Conservation (phyloP, 228 moss, liverwort and hornwort genomes). For the Sphagnum fallax region DNA sequence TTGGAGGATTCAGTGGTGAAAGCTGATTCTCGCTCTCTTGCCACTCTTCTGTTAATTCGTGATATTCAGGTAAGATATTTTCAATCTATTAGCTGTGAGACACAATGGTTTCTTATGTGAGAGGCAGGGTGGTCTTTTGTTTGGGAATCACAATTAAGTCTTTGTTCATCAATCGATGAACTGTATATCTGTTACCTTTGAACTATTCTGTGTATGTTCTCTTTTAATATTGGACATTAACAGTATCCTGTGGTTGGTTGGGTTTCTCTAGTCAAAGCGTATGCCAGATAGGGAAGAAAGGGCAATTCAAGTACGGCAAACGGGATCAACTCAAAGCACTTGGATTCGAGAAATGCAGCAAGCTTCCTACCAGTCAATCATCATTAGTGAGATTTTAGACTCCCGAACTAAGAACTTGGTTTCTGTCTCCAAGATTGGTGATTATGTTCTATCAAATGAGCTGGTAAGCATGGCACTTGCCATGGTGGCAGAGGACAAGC, state of each 20-base stretch:
- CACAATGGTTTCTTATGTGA: neutral
- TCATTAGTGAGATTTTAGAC: constrained; percentile 56
- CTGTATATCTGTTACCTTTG: too few relatives aligned
- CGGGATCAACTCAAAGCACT: constrained; percentile 17
- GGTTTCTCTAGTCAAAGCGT: constrained; percentile 23
- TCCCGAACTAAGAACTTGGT: constrained; percentile 48
- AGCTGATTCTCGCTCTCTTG: constrained; percentile 44
- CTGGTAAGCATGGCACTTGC: constrained; percentile 55
- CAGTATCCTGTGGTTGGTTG: neutral
- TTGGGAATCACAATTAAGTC: too few relatives aligned
- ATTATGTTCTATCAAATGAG: constrained; percentile 56
- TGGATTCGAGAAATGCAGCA: constrained; percentile 51
- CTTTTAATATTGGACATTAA: too few relatives aligned
- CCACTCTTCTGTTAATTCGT: constrained; percentile 46
- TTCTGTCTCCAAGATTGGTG: constrained; percentile 52
- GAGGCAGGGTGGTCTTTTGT: too few relatives aligned
- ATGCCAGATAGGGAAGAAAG: constrained; percentile 23
- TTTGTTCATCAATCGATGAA: too few relatives aligned
- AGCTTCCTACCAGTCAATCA: constrained; percentile 44
- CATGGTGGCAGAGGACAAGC: constrained; percentile 51
- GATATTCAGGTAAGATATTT: constrained; percentile 34
- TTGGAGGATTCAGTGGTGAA: constrained; percentile 48
- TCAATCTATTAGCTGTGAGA: neutral
- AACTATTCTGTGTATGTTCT: too few relatives aligned
- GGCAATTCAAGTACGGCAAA: constrained; percentile 13